Percentiles rank a stretch among this genome's conserved stretches.
Conservation (phyloP, 2,329 filamentous ascomycete genomes). For the Fusarium graminum region DNA sequence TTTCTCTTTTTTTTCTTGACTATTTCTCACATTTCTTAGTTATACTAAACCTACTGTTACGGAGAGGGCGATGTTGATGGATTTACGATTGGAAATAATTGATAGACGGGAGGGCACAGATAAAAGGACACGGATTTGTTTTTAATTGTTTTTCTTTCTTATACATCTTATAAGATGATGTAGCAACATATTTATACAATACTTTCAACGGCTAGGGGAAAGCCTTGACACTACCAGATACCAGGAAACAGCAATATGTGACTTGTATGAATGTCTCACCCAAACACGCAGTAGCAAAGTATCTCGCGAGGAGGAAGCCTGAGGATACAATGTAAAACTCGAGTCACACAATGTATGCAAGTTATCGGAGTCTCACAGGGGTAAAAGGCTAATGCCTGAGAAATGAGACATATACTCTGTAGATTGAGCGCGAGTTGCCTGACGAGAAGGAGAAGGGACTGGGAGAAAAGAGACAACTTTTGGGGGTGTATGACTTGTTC, state of each 20-base stretch:
- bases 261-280: background rate
- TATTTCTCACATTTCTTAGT: background rate
- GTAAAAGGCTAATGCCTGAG: background rate
- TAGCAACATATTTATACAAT: background rate
- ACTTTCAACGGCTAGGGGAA: background rate
- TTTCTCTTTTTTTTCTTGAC: background rate
- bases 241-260: background rate
- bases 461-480: slow-evolving; percentile 13
- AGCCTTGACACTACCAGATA: background rate
- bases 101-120: background rate
- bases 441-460: too few species aligned
- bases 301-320: background rate
- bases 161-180: background rate
- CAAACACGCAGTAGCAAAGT: background rate
- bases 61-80: background rate
- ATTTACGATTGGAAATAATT: background rate
- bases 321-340: background rate
- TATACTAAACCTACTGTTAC: background rate
- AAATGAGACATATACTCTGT: background rate
- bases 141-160: background rate
- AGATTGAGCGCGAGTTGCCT: too few species aligned
- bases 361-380: slow-evolving; percentile 2
- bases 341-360: slow-evolving; percentile 7
- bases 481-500: background rate
- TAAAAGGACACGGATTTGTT: background rate